Evolutionary conservation across 169 alveolate species (phyloP), one percentile per base, ranked within the genome.

Genomic region (Cryptosporidium canis): DNA sequence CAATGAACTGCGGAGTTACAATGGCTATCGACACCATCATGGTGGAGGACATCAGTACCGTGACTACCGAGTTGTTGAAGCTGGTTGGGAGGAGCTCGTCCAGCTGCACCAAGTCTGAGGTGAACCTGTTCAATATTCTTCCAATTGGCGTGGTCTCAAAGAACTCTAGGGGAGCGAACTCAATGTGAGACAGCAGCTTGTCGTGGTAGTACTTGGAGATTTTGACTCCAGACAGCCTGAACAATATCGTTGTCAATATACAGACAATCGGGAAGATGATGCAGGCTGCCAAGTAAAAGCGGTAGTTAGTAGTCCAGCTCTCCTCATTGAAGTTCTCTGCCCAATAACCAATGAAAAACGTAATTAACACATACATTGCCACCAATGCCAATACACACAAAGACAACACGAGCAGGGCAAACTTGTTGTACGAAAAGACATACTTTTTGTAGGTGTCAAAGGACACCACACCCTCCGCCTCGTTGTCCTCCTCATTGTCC

Each of bases 131-230:
- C 45, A 93, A 72, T 39, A 94, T 64, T 1, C 96, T 90, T 9
- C 97, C 97, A 35, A 91, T 58, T 0, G 96, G 96, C 16, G 94
- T 93, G 24, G 91, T 58, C 67, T 95, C 96, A 68, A 93, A 95
- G 92, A 94, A 95, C 35, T 66, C 14, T 82, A 92, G 58, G 48
- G 93, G 92, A 33, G 90, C 93, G 47, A 55, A 64, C 83, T 64
- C 47, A 39, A 77, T 77, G 31, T 77, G 72, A 5, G 56, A 41
- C 7, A 58, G 71, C 2, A 77, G 87, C 47, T 77, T 55, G 18
- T 39, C 47, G 72, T 77, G 87, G 29, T 31, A 77, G 2, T n/a
- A 35, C 18, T 14, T 55, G 1, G 87, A 77, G 9, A 77, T 77
- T 16, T 21, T 35, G 6, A 77, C 3, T 24, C 77, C 87, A 8